Conservation (phyloP, 257 asterid genomes). For the Fraxinus anomala region DNA sequence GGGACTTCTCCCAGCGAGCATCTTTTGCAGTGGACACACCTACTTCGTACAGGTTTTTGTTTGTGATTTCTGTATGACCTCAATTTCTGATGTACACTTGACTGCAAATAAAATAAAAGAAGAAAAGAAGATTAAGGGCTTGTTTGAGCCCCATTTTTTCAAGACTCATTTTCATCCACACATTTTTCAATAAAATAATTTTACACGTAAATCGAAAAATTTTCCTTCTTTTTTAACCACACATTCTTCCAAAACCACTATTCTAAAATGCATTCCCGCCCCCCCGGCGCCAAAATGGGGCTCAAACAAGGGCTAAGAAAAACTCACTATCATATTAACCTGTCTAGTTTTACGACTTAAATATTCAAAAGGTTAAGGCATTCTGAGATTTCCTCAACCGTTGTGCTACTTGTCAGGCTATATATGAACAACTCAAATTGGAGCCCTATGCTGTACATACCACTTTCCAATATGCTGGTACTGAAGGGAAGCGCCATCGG, state of each 20-base stretch:
- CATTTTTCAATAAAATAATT: too few species aligned
- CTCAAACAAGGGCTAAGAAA: neutral
- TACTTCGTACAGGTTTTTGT: constrained; percentile 86
- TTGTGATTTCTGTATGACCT: neutral
- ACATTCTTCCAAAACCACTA: too few species aligned
- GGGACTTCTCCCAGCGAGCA: constrained; percentile 96
- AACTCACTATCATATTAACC: neutral
- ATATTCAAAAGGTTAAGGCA: constrained; percentile 14
- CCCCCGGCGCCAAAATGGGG: too few species aligned
- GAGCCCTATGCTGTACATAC: constrained; percentile 97
- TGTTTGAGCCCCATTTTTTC: too few species aligned
- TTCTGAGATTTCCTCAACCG: constrained; percentile 16
- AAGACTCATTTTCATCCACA: too few species aligned
- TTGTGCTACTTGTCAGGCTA: constrained; percentile 54
- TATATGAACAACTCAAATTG: constrained; percentile 80
- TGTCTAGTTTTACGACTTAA: neutral
- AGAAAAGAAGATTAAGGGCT: neutral
- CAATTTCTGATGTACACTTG: neutral
- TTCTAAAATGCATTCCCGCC: too few species aligned
- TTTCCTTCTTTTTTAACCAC: too few species aligned
- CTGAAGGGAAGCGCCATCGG: constrained; percentile 97
- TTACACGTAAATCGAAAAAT: too few species aligned
- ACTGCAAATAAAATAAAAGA: constrained; percentile 6
- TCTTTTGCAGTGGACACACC: constrained; percentile 98
- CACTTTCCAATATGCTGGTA: constrained; percentile 95